Evolutionary conservation across 2,329 filamentous ascomycete genomes (phyloP).

Genomic region (Diplodia corticola): DNA sequence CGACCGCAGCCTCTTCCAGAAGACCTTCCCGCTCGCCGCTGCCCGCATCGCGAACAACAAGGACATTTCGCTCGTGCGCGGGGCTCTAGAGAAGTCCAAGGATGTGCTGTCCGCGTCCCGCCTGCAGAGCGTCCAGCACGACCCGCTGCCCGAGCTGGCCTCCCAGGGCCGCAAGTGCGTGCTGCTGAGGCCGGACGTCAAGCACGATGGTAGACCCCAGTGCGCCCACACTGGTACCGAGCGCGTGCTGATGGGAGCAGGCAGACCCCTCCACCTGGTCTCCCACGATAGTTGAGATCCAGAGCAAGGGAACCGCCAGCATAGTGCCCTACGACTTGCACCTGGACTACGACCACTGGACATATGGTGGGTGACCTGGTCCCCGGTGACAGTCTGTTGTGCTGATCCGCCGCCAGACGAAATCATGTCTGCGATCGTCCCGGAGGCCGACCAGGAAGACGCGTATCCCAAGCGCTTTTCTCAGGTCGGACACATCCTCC

Average conservation of each 20-base stretch:
- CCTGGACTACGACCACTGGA: constrained; percentile 85
- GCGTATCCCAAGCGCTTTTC: constrained; percentile 87
- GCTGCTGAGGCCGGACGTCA: constrained; percentile 47
- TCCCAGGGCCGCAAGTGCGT: constrained; percentile 47
- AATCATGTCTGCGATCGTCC: constrained; percentile 78
- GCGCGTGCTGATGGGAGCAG: constrained; percentile 36
- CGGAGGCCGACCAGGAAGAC: constrained; percentile 72
- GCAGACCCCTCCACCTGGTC: constrained; percentile 76
- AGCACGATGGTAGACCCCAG: constrained; percentile 36
- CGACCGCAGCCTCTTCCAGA: constrained; percentile 80
- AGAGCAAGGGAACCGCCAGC: constrained; percentile 66
- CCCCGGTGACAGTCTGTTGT: background rate
- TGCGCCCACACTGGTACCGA: background rate
- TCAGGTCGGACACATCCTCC: constrained; percentile 83
- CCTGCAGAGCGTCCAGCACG: constrained; percentile 48
- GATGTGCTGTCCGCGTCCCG: constrained; percentile 68
- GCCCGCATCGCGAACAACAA: constrained; percentile 74
- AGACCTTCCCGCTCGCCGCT: constrained; percentile 72
- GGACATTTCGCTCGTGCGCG: constrained; percentile 71
- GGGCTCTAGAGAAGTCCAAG: constrained; percentile 62
- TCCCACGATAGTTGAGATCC: constrained; percentile 64
- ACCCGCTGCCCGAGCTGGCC: constrained; percentile 43
- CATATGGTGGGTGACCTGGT: constrained; percentile 60
- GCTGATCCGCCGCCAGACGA: constrained; percentile 59
- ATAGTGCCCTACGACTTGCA: constrained; percentile 74